Conservation (phyloP, 2,329 filamentous ascomycete species). For the Curvularia sp. region DNA sequence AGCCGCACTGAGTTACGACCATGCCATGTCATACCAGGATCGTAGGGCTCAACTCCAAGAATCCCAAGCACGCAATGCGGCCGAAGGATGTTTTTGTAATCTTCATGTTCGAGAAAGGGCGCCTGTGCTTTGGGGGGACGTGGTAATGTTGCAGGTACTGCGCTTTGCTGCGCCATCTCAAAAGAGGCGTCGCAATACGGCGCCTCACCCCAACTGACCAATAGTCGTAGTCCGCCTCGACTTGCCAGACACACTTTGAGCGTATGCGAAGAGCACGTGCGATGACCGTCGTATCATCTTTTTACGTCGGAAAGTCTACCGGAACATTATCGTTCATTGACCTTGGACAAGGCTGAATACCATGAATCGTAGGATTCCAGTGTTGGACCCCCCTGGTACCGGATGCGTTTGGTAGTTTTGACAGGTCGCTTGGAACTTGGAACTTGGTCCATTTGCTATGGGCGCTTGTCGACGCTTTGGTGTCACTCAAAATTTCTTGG, state of each 20-base stretch:
- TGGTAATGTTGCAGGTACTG: slow-evolving; percentile 11
- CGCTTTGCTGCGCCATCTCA: slow-evolving; percentile 12
- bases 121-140: slow-evolving; percentile 13
- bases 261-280: slow-evolving; percentile 11
- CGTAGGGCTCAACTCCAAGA: slow-evolving; percentile 9
- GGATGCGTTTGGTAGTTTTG: slow-evolving; percentile 6
- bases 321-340: slow-evolving; percentile 14
- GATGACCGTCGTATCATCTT: slow-evolving; percentile 10
- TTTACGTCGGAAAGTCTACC: slow-evolving; percentile 17
- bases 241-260: slow-evolving; percentile 5
- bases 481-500: slow-evolving; percentile 17
- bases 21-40: slow-evolving; percentile 15
- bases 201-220: slow-evolving; percentile 13
- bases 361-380: slow-evolving; percentile 1
- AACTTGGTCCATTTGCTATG: slow-evolving; percentile 10
- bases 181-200: slow-evolving; percentile 11
- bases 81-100: slow-evolving; percentile 9
- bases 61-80: slow-evolving; percentile 2
- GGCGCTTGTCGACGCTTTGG: slow-evolving; percentile 8
- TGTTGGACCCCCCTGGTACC: slow-evolving; percentile 8
- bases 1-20: slow-evolving; percentile 10
- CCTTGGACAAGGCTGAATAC: neutral
- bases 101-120: slow-evolving; percentile 15
- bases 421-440: slow-evolving; percentile 5
- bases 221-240: slow-evolving; percentile 6